Conservation (phyloP, 306 rosid species). For the Clitoria ternatea region DNA sequence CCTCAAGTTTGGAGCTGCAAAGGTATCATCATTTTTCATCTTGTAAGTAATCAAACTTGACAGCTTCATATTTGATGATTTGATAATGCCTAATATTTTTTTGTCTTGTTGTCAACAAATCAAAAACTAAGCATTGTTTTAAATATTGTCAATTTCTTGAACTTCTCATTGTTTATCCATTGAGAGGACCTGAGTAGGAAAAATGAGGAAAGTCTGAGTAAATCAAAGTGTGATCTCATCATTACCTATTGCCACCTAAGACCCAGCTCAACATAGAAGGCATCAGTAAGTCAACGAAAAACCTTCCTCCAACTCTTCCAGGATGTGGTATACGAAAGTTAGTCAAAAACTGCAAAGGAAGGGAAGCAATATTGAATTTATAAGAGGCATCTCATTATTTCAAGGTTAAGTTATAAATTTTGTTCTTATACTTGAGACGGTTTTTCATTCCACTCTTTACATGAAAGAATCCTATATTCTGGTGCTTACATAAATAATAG, state of each 20-base stretch:
- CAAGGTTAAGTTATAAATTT: background rate
- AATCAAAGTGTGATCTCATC: conserved; percentile 1
- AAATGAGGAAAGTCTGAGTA: background rate
- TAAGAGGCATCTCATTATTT: background rate
- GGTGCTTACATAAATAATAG: no score
- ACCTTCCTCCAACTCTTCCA: conserved; percentile 85
- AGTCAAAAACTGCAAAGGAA: conserved; percentile 60
- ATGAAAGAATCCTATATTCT: no score
- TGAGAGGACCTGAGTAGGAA: background rate
- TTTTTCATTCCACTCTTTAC: no score
- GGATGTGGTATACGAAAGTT: conserved; percentile 84
- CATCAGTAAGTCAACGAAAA: conserved; percentile 70
- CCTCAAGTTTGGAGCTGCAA: conserved; percentile 84
- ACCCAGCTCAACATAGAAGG: conserved; percentile 88
- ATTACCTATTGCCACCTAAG: conserved; percentile 85
- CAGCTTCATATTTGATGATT: background rate
- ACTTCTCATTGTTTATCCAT: conserved; percentile 6
- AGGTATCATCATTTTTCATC: background rate
- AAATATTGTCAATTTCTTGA: background rate
- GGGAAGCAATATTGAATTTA: conserved; percentile 5
- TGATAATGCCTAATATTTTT: background rate
- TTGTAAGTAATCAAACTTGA: background rate
- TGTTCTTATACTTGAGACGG: no score
- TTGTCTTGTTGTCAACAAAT: background rate
- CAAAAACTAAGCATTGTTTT: background rate